Base-by-base conservation (phyloP, 495 filamentous ascomycete species). In the Penicillium simplicissimum region DNA sequence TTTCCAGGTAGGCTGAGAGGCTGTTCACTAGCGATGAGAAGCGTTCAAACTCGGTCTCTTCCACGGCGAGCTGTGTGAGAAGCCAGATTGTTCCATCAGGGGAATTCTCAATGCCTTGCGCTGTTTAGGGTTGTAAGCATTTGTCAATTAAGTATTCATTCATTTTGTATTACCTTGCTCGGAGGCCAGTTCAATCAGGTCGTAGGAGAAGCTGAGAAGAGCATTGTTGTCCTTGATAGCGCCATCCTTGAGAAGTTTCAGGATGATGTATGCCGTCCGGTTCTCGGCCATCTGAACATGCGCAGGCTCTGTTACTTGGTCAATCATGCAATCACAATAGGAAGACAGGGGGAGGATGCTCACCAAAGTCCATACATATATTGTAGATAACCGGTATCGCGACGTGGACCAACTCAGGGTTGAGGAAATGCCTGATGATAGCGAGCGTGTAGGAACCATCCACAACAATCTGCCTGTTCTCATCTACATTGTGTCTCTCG, bases 351-450 rank as follows among this genome's bases (percentile, higher is more conserved):
- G 7, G 7, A 42, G n/a, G n/a, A 7, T 23, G 42, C 58, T 55
- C 75, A 93, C 90, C 86, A 70, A 85, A 91, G 65, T 92, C 90
- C 58, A 90, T 79, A 65, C 87, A 87, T 57, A 91, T 82, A 62
- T 95, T 95, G 69, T 83, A 88, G 19, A 92, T 72, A 45, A 91
- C 89, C 55, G 86, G 84, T 52, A 90, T 79, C 15, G 83, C 83
- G 43, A 92, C 80, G 33, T 81, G 71, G 11, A 86, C 61, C 7
- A 83, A 70, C 3, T 84, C 78, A 2, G 82, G 70, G 25, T 81
- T 73, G 19, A 79, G 70, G 31, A 89, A 70, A 52, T 80, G 70
- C 21, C 74, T 65, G 49, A 93, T 77, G 37, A 90, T 78, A 14
- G 74, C 73, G n/a, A 73, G 67, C 21, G 90, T 77, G 58, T 83